Base-by-base conservation (phyloP, 164 flowering plant genomes). In the Vitis rupestris region DNA sequence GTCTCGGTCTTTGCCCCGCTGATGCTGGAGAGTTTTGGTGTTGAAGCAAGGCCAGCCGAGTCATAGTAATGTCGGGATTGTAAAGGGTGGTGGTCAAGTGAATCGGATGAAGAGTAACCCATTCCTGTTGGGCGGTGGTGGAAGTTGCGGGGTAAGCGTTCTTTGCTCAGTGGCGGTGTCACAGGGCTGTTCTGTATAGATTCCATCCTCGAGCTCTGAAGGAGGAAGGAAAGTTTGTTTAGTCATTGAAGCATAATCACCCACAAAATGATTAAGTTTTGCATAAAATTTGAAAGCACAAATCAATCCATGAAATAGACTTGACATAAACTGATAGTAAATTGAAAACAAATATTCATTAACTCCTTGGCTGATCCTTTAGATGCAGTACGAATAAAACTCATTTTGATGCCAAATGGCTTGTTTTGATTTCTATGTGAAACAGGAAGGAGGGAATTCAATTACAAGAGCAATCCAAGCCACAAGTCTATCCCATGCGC, bases 1-100 rank as follows among this genome's bases (percentile, higher is more conserved):
- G 86, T 83, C 76, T 91, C 98, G 4, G 93, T 88, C 74, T 88
- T 91, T 10, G 89, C 79, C 4, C 87, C 93, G 68, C 94, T 88
- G 29, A 86, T 89, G 82, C 85, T 89, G 12, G 98, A 93, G 61
- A 88, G 87, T 67, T 91, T 95, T 56, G 96, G 98, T 7, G 97
- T 90, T 53, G 98, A 85, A 52, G 83, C 77, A 23, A 82, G 83
- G 31, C 85, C 90, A 64, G 72, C 70, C 9, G 92, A 78, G 44
- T 90, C 97, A 30, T 74, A 65, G 73, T 70, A 73, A 16, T 78
- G 81, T 7, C 74, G 81, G n/a, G 84, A 74, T 51, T 83, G 88
- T 74, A 71, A 73, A 2, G 90, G 74, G 19, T 85, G 97, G 61
- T 86, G 97, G 16, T 91, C 97, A 23, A 86, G 85, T 49, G 97